phyloP scores from a whole-genome alignment of 2,329 filamentous ascomycete genomes.

The Microcera coccophila region DNA sequence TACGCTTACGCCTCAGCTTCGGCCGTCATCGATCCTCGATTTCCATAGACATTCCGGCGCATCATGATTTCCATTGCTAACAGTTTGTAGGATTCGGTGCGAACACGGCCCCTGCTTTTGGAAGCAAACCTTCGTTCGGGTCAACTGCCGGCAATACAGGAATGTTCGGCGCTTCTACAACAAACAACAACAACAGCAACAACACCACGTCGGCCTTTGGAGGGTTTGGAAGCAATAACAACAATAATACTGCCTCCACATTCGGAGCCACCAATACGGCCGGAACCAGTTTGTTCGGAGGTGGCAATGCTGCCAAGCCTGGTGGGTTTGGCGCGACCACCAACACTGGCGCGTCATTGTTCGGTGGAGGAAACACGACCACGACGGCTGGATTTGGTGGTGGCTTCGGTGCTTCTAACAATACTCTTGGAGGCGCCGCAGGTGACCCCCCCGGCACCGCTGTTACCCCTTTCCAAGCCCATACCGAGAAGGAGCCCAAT shows the following conservation, averaged over 20 bases:
- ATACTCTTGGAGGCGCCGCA: constrained; percentile 48
- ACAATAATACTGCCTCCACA: constrained; percentile 33
- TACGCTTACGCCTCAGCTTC: constrained; percentile 23
- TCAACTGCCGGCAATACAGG: constrained; percentile 38
- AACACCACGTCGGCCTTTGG: constrained; percentile 38
- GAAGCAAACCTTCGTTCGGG: constrained; percentile 52
- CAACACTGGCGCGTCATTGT: constrained; percentile 43
- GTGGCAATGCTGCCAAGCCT: constrained; percentile 40
- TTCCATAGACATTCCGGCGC: constrained; percentile 4
- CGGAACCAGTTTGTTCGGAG: constrained; percentile 52
- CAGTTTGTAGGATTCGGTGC: constrained; percentile 37
- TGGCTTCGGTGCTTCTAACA: constrained; percentile 43
- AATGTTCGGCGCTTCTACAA: constrained; percentile 44
- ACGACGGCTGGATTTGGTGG: constrained; percentile 34
- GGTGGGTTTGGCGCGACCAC: constrained; percentile 46
- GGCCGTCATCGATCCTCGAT: constrained; percentile 17
- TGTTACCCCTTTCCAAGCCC: constrained; percentile 63
- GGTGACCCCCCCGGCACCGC: constrained; percentile 67
- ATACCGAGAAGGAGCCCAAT: constrained; percentile 68
- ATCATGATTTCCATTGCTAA: constrained; percentile 18
- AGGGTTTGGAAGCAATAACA: constrained; percentile 38
- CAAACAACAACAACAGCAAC: constrained; percentile 37
- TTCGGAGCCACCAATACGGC: constrained; percentile 38
- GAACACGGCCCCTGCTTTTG: constrained; percentile 33
- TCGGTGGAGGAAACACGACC: constrained; percentile 36